Evolutionary conservation across 192 early-diverging fungal species (phyloP), one percentile per base, ranked within the genome.

Genomic region (Coemansia sp.): DNA sequence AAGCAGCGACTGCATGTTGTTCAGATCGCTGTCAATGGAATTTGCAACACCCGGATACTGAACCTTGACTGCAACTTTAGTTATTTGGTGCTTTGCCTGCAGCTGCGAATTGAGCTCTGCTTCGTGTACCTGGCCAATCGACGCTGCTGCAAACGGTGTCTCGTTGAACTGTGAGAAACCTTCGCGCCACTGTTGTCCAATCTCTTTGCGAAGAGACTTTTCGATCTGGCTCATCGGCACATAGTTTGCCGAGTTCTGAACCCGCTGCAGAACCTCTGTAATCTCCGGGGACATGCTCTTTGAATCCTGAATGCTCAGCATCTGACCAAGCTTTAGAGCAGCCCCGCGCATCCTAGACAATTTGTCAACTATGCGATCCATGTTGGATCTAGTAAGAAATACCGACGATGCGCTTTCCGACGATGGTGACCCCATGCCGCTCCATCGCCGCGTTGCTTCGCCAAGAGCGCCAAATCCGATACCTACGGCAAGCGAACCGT

Each of bases 301-400:
- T 24, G 86, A 84, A 44, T 87, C 86, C 79, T 98, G 96, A 61
- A 98, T 98, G 64, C 89, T 91, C 2, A 98, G 66, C 93, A 98
- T 97, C 69, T 98, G 96, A 5, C 94, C 96, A 34, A 98, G 83
- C 62, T 98, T 98, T 14, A 98, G 73, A 6, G 96, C 96, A 0
- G 96, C 96, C 1, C 96, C 96, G 37, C 96, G 87, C 94, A 99
- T 97, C 34, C 81, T 80, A 0, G 92, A 87, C 15, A 99, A 80
- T 54, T 91, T 90, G 40, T 70, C 81, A 7, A 96, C 93, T 12
- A 99, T 74, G 4, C 88, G 84, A 59, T 99, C 91, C 33, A 96
- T 82, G 66, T 95, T 99, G 0, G 78, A 77, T 11, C 81, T 81
- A 48, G 76, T 90, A 38, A 98, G 59, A 61, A 92, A 82, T 4